Conservation (phyloP, 305 asterid species). For the Fraxinus angustifolia region DNA sequence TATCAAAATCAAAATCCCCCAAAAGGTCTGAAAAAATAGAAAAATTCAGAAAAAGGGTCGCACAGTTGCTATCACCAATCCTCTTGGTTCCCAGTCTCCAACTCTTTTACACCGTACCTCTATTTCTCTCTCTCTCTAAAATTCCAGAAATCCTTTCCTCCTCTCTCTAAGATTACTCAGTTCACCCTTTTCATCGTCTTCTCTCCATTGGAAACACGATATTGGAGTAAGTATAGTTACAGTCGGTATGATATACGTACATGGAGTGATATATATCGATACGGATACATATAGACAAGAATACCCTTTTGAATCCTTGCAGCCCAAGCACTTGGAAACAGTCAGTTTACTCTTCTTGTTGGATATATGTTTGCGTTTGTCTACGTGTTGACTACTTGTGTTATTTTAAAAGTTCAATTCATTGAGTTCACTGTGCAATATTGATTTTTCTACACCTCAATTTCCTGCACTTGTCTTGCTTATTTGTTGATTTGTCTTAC, state of each 20-base stretch:
- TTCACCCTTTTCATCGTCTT: not conserved
- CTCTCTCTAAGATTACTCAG: not conserved
- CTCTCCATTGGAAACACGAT: not conserved
- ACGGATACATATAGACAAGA: constrained; percentile 13
- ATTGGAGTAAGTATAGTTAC: not conserved
- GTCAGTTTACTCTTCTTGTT: constrained; percentile 21
- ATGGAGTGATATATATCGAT: not conserved
- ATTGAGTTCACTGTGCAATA: not conserved
- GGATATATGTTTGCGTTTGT: not conserved
- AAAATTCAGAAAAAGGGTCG: not conserved
- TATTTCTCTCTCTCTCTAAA: not conserved
- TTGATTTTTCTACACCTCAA: not conserved
- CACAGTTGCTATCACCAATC: not conserved
- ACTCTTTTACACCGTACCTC: not conserved
- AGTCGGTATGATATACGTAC: not conserved
- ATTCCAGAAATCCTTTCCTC: not conserved
- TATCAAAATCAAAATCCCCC: not conserved
- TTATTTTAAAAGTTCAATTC: constrained; percentile 3
- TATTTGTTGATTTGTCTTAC: constrained; percentile 19
- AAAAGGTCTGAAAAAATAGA: not conserved
- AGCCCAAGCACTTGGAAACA: constrained; percentile 24
- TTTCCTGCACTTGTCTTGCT: constrained; percentile 5
- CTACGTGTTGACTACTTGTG: constrained; percentile 3
- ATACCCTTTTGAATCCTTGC: constrained; percentile 29
- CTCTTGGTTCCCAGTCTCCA: not conserved